Percentiles rank a stretch among this genome's conserved stretches.
Conservation (phyloP, 2,329 filamentous ascomycete genomes). For the Celoporthe dispersa region DNA sequence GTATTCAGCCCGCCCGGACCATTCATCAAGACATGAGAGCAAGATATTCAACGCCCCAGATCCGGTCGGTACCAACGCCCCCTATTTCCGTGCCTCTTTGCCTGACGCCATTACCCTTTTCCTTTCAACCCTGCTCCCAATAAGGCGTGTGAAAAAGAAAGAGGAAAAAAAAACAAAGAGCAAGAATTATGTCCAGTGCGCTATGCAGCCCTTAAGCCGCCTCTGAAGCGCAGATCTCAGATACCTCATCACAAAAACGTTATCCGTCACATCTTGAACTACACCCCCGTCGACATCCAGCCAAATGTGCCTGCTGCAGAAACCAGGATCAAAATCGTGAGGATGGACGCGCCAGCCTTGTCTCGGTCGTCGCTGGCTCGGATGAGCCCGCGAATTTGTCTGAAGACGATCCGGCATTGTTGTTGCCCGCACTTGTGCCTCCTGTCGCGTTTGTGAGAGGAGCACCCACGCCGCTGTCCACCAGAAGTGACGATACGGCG, state of each 20-base stretch:
- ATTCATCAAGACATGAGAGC: background rate
- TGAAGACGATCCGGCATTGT: conserved; percentile 34
- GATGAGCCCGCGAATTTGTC: conserved; percentile 32
- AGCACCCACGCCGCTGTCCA: conserved; percentile 33
- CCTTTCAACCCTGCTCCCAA: background rate
- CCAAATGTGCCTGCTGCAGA: conserved; percentile 39
- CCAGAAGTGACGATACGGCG: conserved; percentile 52
- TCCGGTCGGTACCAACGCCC: background rate
- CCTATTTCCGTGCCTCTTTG: background rate
- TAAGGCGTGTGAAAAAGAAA: background rate
- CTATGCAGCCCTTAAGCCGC: background rate
- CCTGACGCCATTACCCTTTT: background rate
- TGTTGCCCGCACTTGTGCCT: conserved; percentile 36
- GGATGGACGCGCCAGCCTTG: conserved; percentile 37
- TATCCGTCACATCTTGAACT: background rate
- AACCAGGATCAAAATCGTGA: conserved; percentile 31
- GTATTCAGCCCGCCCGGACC: background rate
- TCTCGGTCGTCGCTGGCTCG: conserved; percentile 37
- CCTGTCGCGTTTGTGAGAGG: conserved; percentile 33
- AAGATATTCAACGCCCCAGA: background rate
- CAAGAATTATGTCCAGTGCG: background rate
- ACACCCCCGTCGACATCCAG: conserved; percentile 38
- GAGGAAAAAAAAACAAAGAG: background rate
- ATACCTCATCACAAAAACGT: background rate
- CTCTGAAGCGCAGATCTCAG: background rate